Evolutionary conservation across 225 moss, liverwort and hornwort species (phyloP), one percentile per base, ranked within the genome.

Genomic region (Marchantia paleacea): DNA sequence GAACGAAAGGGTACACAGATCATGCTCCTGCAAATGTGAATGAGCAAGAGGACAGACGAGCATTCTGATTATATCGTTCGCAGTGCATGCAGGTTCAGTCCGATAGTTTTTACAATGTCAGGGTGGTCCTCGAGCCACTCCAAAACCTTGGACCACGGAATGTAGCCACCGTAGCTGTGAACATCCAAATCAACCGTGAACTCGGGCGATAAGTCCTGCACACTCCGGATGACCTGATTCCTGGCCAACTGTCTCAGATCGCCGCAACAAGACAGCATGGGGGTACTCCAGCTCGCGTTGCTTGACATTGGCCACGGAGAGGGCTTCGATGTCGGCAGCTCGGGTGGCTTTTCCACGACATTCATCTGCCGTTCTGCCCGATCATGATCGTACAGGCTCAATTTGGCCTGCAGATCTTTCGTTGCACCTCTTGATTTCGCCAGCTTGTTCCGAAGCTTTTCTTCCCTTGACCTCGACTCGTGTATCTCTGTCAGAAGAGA

Each of bases 121-220:
- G 77, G 62, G 20, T 77, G 62, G 22, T 77, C 62, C 62, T 77
- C 47, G 11, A 77, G 77, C 77, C 77, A 77, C 10, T 47, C 47
- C 62, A 77, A 39, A 26, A 77, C 77, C 12, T n/a, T 77, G 4
- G 77, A 49, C 77, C 77, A 77, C 20, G 77, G 77, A 50, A 77
- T 64, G 24, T 77, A 50, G n/a, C 77, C 62, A 18, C 28, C 26
- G 14, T 47, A 77, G 77, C 77, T 61, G 20, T 13, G 48, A 0
- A 24, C 12, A 0, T 63, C 49, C 61, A 77, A 47, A n/a, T 77
- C 77, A 6, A 24, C 11, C 12, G 77, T n/a, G 24, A 77, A 77
- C 20, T 61, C n/a, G 9, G 62, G 48, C 24, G 77, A 61, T 50
- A 62, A 29, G 48, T 48, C 49, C 62, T 77, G 39, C 77, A 64